These are phyloP conservation scores for Carnegiea gigantea DNA, from an alignment of 179 eudicot genomes.

Conservation along the genomic window DNA sequence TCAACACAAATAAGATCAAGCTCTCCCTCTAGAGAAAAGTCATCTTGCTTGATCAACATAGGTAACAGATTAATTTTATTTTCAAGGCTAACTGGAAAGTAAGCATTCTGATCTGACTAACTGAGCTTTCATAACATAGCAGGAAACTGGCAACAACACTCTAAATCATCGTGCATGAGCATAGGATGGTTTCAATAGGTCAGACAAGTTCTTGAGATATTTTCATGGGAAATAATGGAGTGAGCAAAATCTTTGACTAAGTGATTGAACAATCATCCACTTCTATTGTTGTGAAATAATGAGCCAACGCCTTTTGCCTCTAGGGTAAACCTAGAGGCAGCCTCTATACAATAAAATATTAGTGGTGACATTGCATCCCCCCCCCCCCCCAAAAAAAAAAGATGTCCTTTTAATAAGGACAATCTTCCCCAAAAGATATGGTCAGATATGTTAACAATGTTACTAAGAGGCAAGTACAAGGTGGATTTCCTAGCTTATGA, in stretches of 20 bases:
- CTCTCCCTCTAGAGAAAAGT: not conserved
- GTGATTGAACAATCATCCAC: not conserved
- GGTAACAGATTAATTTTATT: not conserved
- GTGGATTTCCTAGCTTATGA: not conserved
- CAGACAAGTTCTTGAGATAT: not conserved
- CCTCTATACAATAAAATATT: not conserved
- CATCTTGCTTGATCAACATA: not conserved
- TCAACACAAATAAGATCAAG: not conserved
- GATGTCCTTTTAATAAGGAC: not conserved
- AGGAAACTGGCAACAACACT: not conserved
- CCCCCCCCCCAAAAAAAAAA: not conserved
- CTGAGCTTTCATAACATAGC: not conserved
- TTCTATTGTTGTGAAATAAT: not conserved
- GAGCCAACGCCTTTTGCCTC: not conserved
- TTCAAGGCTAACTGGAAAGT: not conserved
- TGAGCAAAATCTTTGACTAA: not conserved
- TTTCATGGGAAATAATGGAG: not conserved
- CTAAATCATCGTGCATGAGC: not conserved
- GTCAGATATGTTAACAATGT: not conserved
- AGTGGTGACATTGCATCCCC: not conserved
- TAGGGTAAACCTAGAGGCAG: not conserved
- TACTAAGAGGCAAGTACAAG: not conserved
- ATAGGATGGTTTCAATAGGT: not conserved
- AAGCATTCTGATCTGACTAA: not conserved
- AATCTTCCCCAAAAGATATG: not conserved